phyloP scores from a whole-genome alignment of 2,329 filamentous ascomycete species.

The Neobulgaria alba region DNA sequence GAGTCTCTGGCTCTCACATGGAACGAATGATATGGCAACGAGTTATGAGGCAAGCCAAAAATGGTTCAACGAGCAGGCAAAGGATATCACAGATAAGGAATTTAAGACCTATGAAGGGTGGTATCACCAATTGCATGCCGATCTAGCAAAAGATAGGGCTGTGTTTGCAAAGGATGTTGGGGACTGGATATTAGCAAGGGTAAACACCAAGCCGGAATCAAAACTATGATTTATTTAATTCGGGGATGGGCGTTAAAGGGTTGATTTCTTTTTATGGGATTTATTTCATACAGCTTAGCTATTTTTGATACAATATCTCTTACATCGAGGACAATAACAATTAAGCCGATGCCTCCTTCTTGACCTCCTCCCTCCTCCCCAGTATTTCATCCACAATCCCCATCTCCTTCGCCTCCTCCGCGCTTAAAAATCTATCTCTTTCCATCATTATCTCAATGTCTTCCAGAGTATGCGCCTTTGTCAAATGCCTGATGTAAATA shows the following conservation, averaged over 20 bases:
- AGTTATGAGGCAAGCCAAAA: slow-evolving; percentile 55
- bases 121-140: slow-evolving; percentile 66
- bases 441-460: slow-evolving; percentile 96
- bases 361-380: slow-evolving; percentile 41
- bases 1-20: slow-evolving; percentile 66
- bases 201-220: slow-evolving; percentile 5
- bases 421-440: slow-evolving; percentile 87
- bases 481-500: slow-evolving; percentile 84
- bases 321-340: too few species aligned
- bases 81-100: slow-evolving; percentile 53
- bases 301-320: too few species aligned
- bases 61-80: slow-evolving; percentile 49
- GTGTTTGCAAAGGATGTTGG: slow-evolving; percentile 47
- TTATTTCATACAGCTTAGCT: too few species aligned
- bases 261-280: too few species aligned
- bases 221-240: slow-evolving; percentile 10
- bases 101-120: slow-evolving; percentile 69
- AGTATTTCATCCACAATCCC: slow-evolving; percentile 91
- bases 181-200: slow-evolving; percentile 54
- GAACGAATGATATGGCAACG: slow-evolving; percentile 63
- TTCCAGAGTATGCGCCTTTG: slow-evolving; percentile 68
- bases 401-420: slow-evolving; percentile 78
- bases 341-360: slow-evolving; percentile 9
- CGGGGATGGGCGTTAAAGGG: too few species aligned
- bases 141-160: slow-evolving; percentile 32